phyloP scores from a whole-genome alignment of 1,139 yeast species.

The Maudiozyma humilis region DNA sequence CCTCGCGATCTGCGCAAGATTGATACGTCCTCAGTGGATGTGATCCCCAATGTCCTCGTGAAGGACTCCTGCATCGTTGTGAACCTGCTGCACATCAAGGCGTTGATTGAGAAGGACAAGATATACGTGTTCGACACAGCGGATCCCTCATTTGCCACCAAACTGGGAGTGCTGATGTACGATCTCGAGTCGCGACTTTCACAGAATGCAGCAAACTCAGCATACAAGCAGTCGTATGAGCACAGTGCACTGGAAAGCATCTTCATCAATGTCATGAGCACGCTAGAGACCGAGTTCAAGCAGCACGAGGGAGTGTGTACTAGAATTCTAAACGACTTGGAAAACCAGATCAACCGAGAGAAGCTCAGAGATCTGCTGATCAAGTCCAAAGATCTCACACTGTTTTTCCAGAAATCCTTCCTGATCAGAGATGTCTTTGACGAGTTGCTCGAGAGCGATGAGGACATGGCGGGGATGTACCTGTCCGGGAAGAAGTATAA shows the following conservation, averaged over 20 bases:
- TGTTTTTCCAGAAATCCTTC: slow-evolving; percentile 58
- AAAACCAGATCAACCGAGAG: slow-evolving; percentile 60
- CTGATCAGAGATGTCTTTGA: slow-evolving; percentile 65
- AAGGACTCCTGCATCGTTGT: slow-evolving; percentile 67
- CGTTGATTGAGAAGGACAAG: slow-evolving; percentile 69
- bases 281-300: slow-evolving; percentile 76
- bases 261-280: slow-evolving; percentile 74
- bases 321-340: slow-evolving; percentile 52
- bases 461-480: slow-evolving; percentile 80
- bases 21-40: slow-evolving; percentile 81
- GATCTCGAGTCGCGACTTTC: slow-evolving; percentile 77
- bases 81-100: slow-evolving; percentile 77
- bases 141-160: slow-evolving; percentile 48
- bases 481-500: slow-evolving; percentile 36
- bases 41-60: slow-evolving; percentile 79
- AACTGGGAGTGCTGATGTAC: slow-evolving; percentile 74
- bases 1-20: slow-evolving; percentile 75
- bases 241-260: slow-evolving; percentile 85
- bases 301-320: slow-evolving; percentile 65
- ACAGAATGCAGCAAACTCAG: slow-evolving; percentile 13
- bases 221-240: slow-evolving; percentile 47
- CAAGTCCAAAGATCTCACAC: slow-evolving; percentile 55
- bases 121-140: slow-evolving; percentile 75
- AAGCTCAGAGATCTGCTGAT: slow-evolving; percentile 59
- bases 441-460: slow-evolving; percentile 75